Percentiles rank a stretch among this genome's conserved stretches.
These are phyloP conservation scores for Haplosporangium gracile DNA, from an alignment of 192 early-diverging fungal genomes.

Conservation along the genomic window DNA sequence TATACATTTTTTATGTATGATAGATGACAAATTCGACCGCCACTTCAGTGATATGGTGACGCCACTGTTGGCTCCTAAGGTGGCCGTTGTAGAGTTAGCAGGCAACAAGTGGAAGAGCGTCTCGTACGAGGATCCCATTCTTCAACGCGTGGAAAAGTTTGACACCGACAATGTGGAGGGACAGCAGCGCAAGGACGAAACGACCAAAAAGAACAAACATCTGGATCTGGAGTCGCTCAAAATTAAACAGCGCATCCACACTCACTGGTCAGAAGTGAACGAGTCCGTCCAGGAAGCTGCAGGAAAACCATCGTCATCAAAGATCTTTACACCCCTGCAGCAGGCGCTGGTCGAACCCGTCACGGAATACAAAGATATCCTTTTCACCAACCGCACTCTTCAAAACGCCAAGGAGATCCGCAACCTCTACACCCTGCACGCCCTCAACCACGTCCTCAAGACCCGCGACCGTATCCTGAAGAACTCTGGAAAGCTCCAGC, in stretches of 20 bases:
- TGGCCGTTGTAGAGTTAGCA: constrained; percentile 44
- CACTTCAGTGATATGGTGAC: constrained; percentile 53
- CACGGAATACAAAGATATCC: constrained; percentile 83
- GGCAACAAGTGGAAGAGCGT: constrained; percentile 53
- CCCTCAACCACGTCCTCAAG: constrained; percentile 93
- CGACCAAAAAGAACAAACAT: constrained; percentile 27
- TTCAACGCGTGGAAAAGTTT: constrained; percentile 46
- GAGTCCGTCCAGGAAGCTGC: constrained; percentile 16
- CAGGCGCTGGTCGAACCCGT: constrained; percentile 70
- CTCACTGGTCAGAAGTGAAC: constrained; percentile 43
- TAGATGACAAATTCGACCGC: constrained; percentile 52
- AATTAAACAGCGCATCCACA: constrained; percentile 54
- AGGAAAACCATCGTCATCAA: constrained; percentile 7
- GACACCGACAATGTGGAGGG: constrained; percentile 56
- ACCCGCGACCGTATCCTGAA: constrained; percentile 81
- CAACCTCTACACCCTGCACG: constrained; percentile 83
- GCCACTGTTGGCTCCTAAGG: constrained; percentile 40
- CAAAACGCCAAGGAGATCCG: constrained; percentile 79
- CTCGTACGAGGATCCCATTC: constrained; percentile 45
- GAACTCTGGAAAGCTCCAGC: constrained; percentile 82
- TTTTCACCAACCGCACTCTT: constrained; percentile 73
- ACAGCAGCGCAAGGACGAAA: constrained; percentile 16
- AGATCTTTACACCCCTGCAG: constrained; percentile 70
- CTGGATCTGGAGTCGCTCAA: constrained; percentile 45
- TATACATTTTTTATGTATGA: background rate